A percentile compares a stretch with the other conserved stretches of the same genome.
Evolutionary conservation across 176 grass and related monocot species (phyloP).

Genomic region (Zizania latifolia): DNA sequence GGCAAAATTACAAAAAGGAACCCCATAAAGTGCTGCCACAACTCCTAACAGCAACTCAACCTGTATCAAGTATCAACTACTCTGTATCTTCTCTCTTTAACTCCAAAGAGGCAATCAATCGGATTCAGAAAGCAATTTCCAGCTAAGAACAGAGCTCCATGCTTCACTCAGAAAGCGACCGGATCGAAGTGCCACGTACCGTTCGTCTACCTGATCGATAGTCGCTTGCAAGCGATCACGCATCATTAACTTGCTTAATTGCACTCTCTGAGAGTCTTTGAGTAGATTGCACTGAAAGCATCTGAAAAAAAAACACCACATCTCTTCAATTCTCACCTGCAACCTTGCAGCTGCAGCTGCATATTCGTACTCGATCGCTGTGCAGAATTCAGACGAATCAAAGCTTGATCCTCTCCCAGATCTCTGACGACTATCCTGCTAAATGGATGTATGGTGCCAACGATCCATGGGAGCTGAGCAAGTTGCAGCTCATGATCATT

Average conservation of each 20-base stretch:
- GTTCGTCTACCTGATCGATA: not conserved
- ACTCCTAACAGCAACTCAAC: not conserved
- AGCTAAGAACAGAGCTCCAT: not conserved
- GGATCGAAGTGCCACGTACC: not conserved
- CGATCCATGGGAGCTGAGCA: no score
- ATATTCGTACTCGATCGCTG: not conserved
- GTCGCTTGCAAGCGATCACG: conserved; percentile 30
- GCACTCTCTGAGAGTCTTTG: conserved; percentile 10
- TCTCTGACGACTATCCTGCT: not conserved
- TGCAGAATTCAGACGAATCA: no score
- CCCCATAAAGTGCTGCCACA: not conserved
- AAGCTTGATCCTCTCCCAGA: not conserved
- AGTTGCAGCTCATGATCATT: conserved; percentile 9
- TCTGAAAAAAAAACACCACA: not conserved
- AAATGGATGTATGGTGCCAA: not conserved
- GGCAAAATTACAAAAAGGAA: not conserved
- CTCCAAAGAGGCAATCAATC: not conserved
- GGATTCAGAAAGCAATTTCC: not conserved
- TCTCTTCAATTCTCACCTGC: not conserved
- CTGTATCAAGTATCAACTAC: not conserved
- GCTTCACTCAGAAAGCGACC: not conserved
- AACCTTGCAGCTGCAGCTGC: not conserved
- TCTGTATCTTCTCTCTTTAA: not conserved
- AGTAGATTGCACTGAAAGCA: conserved; percentile 47
- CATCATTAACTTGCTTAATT: not conserved